Evolutionary conservation across 169 alveolate species (phyloP), one percentile per base, ranked within the genome.

Genomic region (Cryptosporidium meleagridis): DNA sequence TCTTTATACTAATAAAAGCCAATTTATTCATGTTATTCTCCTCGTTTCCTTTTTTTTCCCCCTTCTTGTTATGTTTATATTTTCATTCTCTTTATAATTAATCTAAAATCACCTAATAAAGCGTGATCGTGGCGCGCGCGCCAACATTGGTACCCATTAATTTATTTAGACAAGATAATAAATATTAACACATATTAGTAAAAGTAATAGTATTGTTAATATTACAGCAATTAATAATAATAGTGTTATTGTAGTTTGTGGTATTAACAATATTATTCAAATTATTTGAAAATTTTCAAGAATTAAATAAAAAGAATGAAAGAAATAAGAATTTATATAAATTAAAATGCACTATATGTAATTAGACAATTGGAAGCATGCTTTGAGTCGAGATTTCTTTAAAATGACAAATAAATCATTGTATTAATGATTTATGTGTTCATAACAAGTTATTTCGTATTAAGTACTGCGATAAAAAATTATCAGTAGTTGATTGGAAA

Each of bases 301-400:
- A n/a, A 55, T 16, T 55, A 55, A 23, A n/a, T 23, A 6, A 3
- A 10, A 1, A 55, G 1, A 55, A 16, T 6, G 10, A 55, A 55
- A n/a, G 21, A n/a, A 18, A 12, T 12, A 55, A 55, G 5, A 29
- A 55, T 48, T 12, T 48, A 48, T 12, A 48, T 48, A 3, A 48
- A 48, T 48, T 48, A 48, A 16, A 14, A 14, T 16, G 14, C 18
- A 16, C n/a, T 48, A 48, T 48, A 48, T 48, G 14, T 48, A 48
- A 48, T 0, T 14, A n/a, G 10, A n/a, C 26, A 9, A 55, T 41
- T 55, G 14, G 3, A 65, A 62, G 89, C 89, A 80, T 80, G 73
- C 80, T 80, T 80, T 80, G 89, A 80, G 89, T 80, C 89, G 89
- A 61, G 69, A 62, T 65, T 26, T 59, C 68, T 62, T 61, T 16